These are phyloP conservation scores for Adansonia madagascariensis DNA, from an alignment of 441 rosid species.

Conservation along the genomic window DNA sequence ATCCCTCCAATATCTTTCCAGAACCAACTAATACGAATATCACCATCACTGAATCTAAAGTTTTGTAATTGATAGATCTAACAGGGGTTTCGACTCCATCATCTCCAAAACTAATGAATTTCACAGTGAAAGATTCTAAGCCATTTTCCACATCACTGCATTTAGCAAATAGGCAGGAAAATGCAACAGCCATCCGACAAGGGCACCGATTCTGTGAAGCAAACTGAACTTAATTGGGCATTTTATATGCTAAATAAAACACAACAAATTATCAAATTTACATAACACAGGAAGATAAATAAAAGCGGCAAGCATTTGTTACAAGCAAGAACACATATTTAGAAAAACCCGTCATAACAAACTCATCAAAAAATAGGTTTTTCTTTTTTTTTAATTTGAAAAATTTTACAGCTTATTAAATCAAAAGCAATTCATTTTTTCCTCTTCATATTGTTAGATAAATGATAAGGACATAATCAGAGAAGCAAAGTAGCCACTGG, in stretches of 20 bases:
- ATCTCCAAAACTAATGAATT: constrained; percentile 65
- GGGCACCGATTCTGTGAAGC: too few relatives aligned
- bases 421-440: not conserved
- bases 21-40: constrained; percentile 55
- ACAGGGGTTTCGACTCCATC: constrained; percentile 49
- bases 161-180: constrained; percentile 56
- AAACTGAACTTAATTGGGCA: too few relatives aligned
- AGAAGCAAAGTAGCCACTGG: not conserved
- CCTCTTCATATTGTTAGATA: not conserved
- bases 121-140: constrained; percentile 60
- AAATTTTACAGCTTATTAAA: not conserved
- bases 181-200: constrained; percentile 51
- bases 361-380: too few relatives aligned
- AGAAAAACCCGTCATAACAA: too few relatives aligned
- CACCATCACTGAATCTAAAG: constrained; percentile 23
- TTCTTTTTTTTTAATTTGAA: not conserved
- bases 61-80: constrained; percentile 56
- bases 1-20: constrained; percentile 64
- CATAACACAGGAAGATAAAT: too few relatives aligned
- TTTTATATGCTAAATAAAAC: too few relatives aligned
- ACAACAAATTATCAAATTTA: too few relatives aligned
- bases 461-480: not conserved
- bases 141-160: constrained; percentile 52
- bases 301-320: too few relatives aligned
- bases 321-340: too few relatives aligned